Evolutionary conservation across 495 filamentous ascomycete genomes (phyloP).

Genomic region (Hypoxylon rickii): DNA sequence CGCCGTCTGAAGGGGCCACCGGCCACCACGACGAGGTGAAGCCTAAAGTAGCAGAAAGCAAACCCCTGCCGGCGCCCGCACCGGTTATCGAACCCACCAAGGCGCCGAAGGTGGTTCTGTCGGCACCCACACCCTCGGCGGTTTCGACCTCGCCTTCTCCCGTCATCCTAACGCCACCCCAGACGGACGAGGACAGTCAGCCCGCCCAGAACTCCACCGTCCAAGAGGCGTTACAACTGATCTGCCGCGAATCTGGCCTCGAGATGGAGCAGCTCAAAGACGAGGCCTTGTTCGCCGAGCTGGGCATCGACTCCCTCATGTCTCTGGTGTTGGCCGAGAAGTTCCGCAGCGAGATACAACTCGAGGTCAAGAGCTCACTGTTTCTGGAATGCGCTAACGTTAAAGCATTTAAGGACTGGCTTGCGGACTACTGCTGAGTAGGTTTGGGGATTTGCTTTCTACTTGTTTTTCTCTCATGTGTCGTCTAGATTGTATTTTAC

Average conservation of each 20-base stretch:
- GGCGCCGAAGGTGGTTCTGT: neutral
- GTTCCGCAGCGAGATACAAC: constrained; percentile 49
- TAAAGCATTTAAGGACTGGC: neutral
- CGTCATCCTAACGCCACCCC: neutral
- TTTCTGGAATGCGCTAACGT: constrained; percentile 37
- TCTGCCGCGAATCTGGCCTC: constrained; percentile 44
- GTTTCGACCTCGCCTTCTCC: neutral
- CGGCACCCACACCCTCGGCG: neutral
- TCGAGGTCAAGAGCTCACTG: constrained; percentile 50
- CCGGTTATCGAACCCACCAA: neutral
- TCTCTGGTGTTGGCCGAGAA: constrained; percentile 47
- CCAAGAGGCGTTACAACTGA: neutral
- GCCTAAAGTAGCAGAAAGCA: neutral
- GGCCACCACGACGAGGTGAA: neutral
- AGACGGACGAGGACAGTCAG: constrained; percentile 43
- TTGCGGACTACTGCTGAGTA: neutral
- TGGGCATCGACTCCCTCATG: constrained; percentile 55
- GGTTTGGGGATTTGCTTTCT: neutral
- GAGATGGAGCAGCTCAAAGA: constrained; percentile 54
- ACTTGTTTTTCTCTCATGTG: neutral
- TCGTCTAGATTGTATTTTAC: too few species aligned
- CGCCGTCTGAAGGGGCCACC: neutral
- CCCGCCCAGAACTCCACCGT: neutral
- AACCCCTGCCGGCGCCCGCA: neutral
- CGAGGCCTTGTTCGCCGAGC: constrained; percentile 44